Evolutionary conservation across 805 yeast species (phyloP), one percentile per base, ranked within the genome.

Genomic region (Wickerhamomyces chambardii): DNA sequence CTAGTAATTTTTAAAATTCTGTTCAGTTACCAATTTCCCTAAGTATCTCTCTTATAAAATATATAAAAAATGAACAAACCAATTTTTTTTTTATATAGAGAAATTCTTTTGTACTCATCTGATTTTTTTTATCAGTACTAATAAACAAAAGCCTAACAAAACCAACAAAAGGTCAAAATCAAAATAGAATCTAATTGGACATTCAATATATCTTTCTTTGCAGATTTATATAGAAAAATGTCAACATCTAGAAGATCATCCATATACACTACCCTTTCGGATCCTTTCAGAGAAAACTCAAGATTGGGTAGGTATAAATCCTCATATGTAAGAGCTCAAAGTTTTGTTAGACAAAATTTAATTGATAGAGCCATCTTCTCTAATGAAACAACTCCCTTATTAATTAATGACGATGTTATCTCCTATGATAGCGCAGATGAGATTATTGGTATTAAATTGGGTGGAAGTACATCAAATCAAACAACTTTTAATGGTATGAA

Each of bases 401-500:
- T 24, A 12, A 11, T n/a, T 11, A 24, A 24, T 11, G 27, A 24
- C 6, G 27, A 24, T 14, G 27, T n/a, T n/a, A 24, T 24, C 27
- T 24, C 9, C 12, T 14, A 24, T 11, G 27, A 24, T 6, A n/a
- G 12, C 12, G 27, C 14, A 2, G 29, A 32, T 26, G 34, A 32
- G 8, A 17, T 32, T 5, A n/a, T 6, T 4, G 17, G 18, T n/a
- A 31, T 29, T 5, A 32, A 30, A 18, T 44, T 58, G 8, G 63
- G 61, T 7, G 66, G 57, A 43, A 73, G 80, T 7, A 84, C 92
- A 0, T 76, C 75, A 0, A 75, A 83, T 2, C 94, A 83, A 51
- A 83, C 94, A 0, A 61, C 80, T 5, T 81, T 83, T 64, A 84
- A 84, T 46, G 78, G 89, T 1, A 76, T 83, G 33, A 84, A 84